Conservation (phyloP, 345 rosid species). For the Ailanthus altissimus region DNA sequence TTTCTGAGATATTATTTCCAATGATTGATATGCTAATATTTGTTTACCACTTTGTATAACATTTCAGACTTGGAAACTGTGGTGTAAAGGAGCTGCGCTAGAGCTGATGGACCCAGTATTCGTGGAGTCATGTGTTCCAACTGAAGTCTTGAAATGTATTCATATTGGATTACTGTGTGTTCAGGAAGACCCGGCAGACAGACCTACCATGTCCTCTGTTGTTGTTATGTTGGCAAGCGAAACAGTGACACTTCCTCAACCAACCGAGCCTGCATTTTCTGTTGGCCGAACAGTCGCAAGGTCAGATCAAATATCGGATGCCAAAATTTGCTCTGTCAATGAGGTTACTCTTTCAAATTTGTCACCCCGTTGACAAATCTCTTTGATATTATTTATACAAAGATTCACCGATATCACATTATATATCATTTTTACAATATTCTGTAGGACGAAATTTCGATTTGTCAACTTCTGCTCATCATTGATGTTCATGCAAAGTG, state of each 20-base stretch:
- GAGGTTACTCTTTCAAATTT: not conserved
- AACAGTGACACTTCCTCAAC: slow-evolving; percentile 22
- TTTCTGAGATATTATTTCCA: not conserved
- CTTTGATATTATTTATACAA: too few species aligned
- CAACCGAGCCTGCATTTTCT: slow-evolving; percentile 33
- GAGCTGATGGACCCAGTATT: slow-evolving; percentile 16
- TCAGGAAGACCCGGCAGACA: slow-evolving; percentile 22
- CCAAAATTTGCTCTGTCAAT: not conserved
- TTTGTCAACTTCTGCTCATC: too few species aligned
- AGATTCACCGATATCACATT: too few species aligned
- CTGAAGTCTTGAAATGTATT: slow-evolving; percentile 16
- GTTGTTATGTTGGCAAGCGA: slow-evolving; percentile 31
- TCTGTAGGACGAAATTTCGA: too few species aligned
- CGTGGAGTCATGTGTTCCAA: slow-evolving; percentile 2
- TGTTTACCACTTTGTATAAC: not conserved
- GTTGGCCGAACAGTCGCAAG: slow-evolving; percentile 10
- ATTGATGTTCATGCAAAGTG: too few species aligned
- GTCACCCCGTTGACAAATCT: not conserved
- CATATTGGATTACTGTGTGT: slow-evolving; percentile 25
- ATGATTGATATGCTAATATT: not conserved
- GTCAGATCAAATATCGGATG: not conserved
- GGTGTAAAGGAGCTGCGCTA: slow-evolving; percentile 13
- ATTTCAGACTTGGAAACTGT: slow-evolving; percentile 36
- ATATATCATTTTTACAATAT: too few species aligned
- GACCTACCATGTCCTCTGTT: slow-evolving; percentile 20